Conservation (phyloP, 495 filamentous ascomycete species). For the Podospora sp. region DNA sequence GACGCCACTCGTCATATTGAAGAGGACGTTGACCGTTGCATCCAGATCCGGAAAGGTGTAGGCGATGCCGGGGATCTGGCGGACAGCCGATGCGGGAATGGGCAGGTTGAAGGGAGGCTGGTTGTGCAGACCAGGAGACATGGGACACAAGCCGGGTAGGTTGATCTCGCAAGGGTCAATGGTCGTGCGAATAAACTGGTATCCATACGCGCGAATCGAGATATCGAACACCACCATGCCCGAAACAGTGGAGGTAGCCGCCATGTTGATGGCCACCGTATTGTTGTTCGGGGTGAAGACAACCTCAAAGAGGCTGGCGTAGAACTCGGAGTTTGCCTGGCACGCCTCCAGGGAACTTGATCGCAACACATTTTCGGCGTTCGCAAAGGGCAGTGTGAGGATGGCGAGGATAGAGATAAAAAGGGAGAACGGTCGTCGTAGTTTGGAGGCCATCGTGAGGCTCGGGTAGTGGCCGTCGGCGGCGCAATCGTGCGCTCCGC, state of each 20-base stretch:
- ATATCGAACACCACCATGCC: conserved; percentile 82
- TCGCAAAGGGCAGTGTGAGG: conserved; percentile 17
- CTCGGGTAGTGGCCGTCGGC: not conserved
- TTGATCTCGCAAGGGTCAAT: conserved; percentile 75
- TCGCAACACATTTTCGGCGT: conserved; percentile 51
- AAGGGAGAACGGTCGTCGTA: not conserved
- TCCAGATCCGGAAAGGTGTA: conserved; percentile 94
- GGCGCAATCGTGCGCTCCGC: not conserved
- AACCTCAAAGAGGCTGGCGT: conserved; percentile 81
- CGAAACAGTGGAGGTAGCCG: conserved; percentile 80
- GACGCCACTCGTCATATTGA: conserved; percentile 63
- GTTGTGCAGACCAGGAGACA: conserved; percentile 78
- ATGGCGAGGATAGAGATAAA: not conserved
- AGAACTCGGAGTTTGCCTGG: conserved; percentile 76
- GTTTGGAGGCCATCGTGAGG: not conserved
- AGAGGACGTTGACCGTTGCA: conserved; percentile 75
- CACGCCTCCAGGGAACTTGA: conserved; percentile 68
- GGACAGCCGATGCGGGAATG: conserved; percentile 59
- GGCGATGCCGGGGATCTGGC: conserved; percentile 77
- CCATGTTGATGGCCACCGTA: conserved; percentile 72
- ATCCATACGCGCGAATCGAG: conserved; percentile 81
- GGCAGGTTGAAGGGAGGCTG: conserved; percentile 71
- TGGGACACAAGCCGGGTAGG: conserved; percentile 85
- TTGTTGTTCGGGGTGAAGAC: conserved; percentile 75
- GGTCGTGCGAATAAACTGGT: conserved; percentile 60